Evolutionary conservation across 495 filamentous ascomycete genomes (phyloP).

Genomic region (Podospora conica): DNA sequence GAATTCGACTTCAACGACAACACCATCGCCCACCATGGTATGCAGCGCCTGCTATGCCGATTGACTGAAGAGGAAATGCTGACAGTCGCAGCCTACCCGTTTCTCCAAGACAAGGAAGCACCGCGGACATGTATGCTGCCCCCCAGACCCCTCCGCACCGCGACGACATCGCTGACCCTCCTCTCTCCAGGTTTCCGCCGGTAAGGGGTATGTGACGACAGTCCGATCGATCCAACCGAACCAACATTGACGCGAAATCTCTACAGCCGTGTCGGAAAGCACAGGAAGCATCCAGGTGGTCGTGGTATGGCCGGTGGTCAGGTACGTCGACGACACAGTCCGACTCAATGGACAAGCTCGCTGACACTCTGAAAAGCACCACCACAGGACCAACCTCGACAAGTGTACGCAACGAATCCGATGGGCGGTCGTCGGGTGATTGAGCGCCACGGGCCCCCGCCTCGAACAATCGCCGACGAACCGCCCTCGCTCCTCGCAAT

Average conservation of each 20-base stretch:
- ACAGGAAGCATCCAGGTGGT: slow-evolving; percentile 36
- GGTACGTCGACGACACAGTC: slow-evolving; percentile 17
- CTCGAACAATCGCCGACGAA: slow-evolving; percentile 5
- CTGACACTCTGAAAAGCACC: slow-evolving; percentile 31
- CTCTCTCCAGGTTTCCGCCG: slow-evolving; percentile 30
- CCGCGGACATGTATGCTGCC: slow-evolving; percentile 32
- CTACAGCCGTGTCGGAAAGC: slow-evolving; percentile 33
- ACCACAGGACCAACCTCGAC: slow-evolving; percentile 34
- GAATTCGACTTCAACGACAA: slow-evolving; percentile 29
- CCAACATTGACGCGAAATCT: slow-evolving; percentile 19
- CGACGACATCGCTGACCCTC: slow-evolving; percentile 21
- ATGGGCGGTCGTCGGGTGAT: slow-evolving; percentile 4
- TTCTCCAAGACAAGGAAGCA: slow-evolving; percentile 38
- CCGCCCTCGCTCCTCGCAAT: neutral
- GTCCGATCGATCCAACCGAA: slow-evolving; percentile 20
- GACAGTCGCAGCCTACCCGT: slow-evolving; percentile 30
- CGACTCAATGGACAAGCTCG: slow-evolving; percentile 5
- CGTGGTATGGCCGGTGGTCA: slow-evolving; percentile 38
- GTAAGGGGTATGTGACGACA: slow-evolving; percentile 32
- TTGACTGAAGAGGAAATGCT: slow-evolving; percentile 18
- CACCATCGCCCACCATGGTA: slow-evolving; percentile 31
- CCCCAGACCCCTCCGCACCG: slow-evolving; percentile 4
- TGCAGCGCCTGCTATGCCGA: slow-evolving; percentile 4
- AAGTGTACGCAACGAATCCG: slow-evolving; percentile 26
- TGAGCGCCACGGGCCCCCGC: neutral